Evolutionary conservation across 139 green algal genomes (phyloP), one percentile per base, ranked within the genome.

Genomic region (Picochlorum sp.): DNA sequence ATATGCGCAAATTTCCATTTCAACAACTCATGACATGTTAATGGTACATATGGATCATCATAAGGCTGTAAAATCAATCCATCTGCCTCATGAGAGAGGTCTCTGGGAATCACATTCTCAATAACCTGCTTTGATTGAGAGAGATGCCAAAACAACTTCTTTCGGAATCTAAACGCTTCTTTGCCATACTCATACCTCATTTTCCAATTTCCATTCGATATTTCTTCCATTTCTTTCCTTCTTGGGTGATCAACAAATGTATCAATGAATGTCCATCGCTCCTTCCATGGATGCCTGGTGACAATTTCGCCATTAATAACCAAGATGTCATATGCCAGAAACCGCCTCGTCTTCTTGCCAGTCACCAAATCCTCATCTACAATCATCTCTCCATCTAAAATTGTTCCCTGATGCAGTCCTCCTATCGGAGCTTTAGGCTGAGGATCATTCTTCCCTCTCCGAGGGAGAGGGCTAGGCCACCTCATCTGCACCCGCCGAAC

Each of bases 301-400:
- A 95, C 30, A 4, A 57, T 45, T 15, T 73, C 58, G 3, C 75
- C 68, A 54, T 84, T 81, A 18, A 95, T 62, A 58, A 81, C 66
- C 74, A 95, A 88, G 13, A 88, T 34, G 70, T 98, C 92, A 60
- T 98, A 98, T 21, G 87, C 81, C 45, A 95, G 73, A 71, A 84
- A 95, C 18, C 83, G 73, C 8, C 89, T 66, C 21, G 41, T 69
- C 28, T 77, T 57, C 54, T 59, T 61, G 47, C 64, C 68, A 1
- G 76, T 68, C n/a, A 64, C 54, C 23, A 68, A 34, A 50, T 90
- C 78, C n/a, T 84, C 67, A 67, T 97, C 89, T 38, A 97, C 73
- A 21, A 97, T 81, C 92, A 97, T 96, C 76, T 98, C 94, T 5
- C 93, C 92, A 65, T 98, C 92, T 69, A 97, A 73, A 57, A 98